Conservation (phyloP, 2,329 filamentous ascomycete species). For the Colletotrichum siamense region DNA sequence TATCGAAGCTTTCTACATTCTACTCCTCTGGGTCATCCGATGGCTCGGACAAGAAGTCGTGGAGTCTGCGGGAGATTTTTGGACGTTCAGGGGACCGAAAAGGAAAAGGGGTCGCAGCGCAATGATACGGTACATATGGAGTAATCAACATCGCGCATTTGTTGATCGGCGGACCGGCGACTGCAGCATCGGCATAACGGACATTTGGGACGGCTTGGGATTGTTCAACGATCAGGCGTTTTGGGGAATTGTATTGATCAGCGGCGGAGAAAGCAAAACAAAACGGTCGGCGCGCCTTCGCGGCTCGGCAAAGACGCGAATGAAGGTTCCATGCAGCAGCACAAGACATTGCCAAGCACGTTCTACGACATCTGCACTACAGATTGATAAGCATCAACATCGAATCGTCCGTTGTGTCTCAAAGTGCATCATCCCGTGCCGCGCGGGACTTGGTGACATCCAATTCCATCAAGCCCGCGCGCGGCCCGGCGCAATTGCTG, state of each 20-base stretch:
- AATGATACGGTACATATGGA: neutral
- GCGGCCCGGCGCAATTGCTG: neutral
- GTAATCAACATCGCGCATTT: neutral
- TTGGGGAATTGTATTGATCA: neutral
- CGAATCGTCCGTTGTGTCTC: neutral
- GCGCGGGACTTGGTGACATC: neutral
- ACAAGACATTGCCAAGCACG: neutral
- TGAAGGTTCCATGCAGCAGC: neutral
- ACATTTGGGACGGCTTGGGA: neutral
- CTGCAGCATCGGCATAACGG: neutral
- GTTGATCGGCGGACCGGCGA: neutral
- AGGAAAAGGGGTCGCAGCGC: neutral
- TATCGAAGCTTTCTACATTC: neutral
- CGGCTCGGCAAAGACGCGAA: neutral
- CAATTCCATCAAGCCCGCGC: neutral
- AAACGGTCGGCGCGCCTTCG: neutral
- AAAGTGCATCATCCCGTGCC: neutral
- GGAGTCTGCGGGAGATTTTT: slow-evolving; percentile 18
- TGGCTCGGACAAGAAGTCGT: neutral
- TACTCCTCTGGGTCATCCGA: neutral
- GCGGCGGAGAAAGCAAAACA: neutral
- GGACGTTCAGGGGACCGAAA: slow-evolving; percentile 1
- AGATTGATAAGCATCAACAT: neutral
- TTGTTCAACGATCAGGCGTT: neutral
- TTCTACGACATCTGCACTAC: neutral